Conservation (phyloP, 192 early-diverging fungal genomes). For the Diversispora eburnea region DNA sequence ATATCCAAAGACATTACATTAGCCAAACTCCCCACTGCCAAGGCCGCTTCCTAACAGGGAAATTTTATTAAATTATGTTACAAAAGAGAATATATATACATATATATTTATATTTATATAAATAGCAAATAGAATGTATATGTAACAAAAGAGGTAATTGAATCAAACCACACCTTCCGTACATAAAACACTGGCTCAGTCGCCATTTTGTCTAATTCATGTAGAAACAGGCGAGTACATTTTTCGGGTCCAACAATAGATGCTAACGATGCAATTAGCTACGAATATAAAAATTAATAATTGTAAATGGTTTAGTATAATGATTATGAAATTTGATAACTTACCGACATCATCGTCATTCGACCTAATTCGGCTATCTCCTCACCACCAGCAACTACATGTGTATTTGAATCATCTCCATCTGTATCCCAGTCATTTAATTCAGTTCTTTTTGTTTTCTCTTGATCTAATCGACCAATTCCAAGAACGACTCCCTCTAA, state of each 20-base stretch:
- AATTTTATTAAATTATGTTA: not conserved
- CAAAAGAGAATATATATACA: not conserved
- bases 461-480: constrained; percentile 35
- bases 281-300: constrained; percentile 2
- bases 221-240: constrained; percentile 43
- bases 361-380: constrained; percentile 41
- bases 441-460: constrained; percentile 24
- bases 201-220: constrained; percentile 47
- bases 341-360: constrained; percentile 43
- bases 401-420: constrained; percentile 16
- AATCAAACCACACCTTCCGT: constrained; percentile 39
- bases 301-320: not conserved
- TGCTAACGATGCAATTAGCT: constrained; percentile 52
- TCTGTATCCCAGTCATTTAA: constrained; percentile 19
- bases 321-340: not conserved
- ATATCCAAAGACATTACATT: constrained; percentile 28
- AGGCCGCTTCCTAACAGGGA: constrained; percentile 36
- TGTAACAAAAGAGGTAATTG: not conserved
- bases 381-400: constrained; percentile 33
- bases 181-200: constrained; percentile 54
- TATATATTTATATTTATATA: no score
- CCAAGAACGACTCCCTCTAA: constrained; percentile 51
- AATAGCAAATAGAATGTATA: no score
- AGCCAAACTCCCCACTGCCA: constrained; percentile 43
- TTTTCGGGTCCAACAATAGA: constrained; percentile 45